A percentile compares a stretch with the other conserved stretches of the same genome.
Conservation (phyloP, 192 early-diverging fungal species). For the Mortierella claussenii region DNA sequence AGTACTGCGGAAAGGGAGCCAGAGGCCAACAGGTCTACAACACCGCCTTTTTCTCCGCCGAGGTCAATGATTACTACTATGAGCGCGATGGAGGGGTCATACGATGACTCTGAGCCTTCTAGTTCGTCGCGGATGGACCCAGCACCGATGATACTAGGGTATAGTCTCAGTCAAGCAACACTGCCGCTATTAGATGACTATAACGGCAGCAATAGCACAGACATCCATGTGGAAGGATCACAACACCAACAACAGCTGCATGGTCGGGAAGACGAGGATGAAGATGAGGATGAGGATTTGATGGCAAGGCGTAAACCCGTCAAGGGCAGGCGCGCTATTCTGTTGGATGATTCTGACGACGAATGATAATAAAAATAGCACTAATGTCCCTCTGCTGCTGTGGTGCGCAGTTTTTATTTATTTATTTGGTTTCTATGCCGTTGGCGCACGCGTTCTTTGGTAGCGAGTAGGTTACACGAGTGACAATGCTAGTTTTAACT, state of each 20-base stretch:
- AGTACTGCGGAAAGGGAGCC: background rate
- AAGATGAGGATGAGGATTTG: slow-evolving; percentile 11
- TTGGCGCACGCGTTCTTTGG: too few species aligned
- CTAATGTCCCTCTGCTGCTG: too few species aligned
- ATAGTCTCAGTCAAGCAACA: background rate
- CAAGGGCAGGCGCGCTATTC: slow-evolving; percentile 16
- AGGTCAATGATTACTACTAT: too few species aligned
- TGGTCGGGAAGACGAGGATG: background rate
- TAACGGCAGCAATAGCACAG: background rate
- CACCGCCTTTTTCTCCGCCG: too few species aligned
- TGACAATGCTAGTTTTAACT: too few species aligned
- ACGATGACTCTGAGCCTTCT: background rate
- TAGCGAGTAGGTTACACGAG: too few species aligned
- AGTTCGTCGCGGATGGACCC: background rate
- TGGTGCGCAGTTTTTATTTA: too few species aligned
- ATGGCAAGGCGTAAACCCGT: slow-evolving; percentile 7
- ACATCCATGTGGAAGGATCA: background rate
- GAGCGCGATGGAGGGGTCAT: too few species aligned
- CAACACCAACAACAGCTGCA: too few species aligned
- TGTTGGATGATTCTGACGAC: slow-evolving; percentile 36
- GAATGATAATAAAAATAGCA: too few species aligned
- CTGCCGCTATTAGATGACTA: background rate
- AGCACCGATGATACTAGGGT: background rate
- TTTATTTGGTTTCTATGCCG: too few species aligned
- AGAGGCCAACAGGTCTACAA: background rate